A percentile compares a stretch with the other conserved stretches of the same genome.
These are phyloP conservation scores for Achlya hypogyna DNA, from an alignment of 352 stramenopile genomes.

Conservation along the genomic window DNA sequence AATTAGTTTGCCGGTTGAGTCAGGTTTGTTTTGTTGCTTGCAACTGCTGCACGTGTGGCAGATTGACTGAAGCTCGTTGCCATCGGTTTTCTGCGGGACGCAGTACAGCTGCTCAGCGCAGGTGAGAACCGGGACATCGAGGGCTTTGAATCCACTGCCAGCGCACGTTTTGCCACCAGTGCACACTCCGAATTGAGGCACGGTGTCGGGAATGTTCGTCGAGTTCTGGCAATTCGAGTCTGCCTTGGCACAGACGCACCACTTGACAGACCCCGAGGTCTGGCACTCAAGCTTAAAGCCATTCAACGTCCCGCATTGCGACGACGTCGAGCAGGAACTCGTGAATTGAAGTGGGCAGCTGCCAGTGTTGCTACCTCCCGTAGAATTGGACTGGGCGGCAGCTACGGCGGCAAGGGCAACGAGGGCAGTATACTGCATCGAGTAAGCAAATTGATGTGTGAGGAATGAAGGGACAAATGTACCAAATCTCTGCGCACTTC, in stretches of 20 bases:
- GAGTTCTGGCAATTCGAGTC: background rate
- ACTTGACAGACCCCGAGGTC: background rate
- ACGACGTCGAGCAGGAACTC: background rate
- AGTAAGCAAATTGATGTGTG: background rate
- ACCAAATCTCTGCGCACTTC: too few species aligned
- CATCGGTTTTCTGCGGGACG: background rate
- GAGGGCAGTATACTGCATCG: background rate
- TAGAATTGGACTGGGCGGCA: background rate
- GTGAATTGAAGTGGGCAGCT: constrained; percentile 5
- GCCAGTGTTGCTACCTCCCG: background rate
- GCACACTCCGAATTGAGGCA: background rate
- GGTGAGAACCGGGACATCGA: background rate
- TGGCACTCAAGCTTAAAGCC: background rate
- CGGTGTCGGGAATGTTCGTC: background rate
- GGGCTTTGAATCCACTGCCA: background rate
- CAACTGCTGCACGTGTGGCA: background rate
- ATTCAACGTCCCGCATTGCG: background rate
- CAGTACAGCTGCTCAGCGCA: background rate
- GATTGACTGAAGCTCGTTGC: background rate
- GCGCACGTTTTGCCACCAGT: background rate
- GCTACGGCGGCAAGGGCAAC: background rate
- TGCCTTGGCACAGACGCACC: background rate
- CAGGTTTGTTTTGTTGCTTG: constrained; percentile 11
- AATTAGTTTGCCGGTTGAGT: background rate
- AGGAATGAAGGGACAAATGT: too few species aligned